phyloP scores from a whole-genome alignment of 2,329 filamentous ascomycete genomes.

The Epicoccum sorghinum region DNA sequence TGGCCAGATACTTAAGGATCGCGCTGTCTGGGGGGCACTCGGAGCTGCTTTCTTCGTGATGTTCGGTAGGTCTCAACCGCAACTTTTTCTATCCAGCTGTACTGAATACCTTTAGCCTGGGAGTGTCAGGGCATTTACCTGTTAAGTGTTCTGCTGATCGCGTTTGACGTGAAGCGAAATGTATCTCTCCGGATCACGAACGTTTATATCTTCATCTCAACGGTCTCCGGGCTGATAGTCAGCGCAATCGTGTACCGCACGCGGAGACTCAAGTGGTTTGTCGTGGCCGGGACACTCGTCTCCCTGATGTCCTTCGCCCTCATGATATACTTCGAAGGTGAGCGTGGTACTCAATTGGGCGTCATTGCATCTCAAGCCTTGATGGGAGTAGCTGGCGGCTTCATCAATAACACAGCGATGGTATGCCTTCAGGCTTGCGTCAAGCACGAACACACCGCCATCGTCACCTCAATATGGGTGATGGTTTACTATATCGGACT shows the following conservation, averaged over 20 bases:
- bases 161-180: no score
- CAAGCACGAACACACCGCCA: no score
- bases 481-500: no score
- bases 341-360: conserved; percentile 58
- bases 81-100: no score
- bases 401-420: conserved; percentile 63
- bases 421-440: conserved; percentile 55
- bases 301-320: conserved; percentile 70
- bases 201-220: no score
- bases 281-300: conserved; percentile 63
- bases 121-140: conserved; percentile 50
- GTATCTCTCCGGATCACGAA: no score
- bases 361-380: conserved; percentile 68
- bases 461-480: no score
- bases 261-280: conserved; percentile 66
- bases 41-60: conserved; percentile 55
- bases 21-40: conserved; percentile 65
- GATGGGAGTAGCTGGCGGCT: conserved; percentile 66
- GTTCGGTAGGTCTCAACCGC: conserved; percentile 14
- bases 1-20: conserved; percentile 61
- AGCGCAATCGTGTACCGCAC: conserved; percentile 62
- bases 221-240: conserved; percentile 62
- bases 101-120: no score
- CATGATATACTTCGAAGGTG: conserved; percentile 64
- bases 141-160: no score